A percentile compares a stretch with the other conserved stretches of the same genome.
phyloP scores from a whole-genome alignment of 2,329 filamentous ascomycete species.

The Capronia coronata region DNA sequence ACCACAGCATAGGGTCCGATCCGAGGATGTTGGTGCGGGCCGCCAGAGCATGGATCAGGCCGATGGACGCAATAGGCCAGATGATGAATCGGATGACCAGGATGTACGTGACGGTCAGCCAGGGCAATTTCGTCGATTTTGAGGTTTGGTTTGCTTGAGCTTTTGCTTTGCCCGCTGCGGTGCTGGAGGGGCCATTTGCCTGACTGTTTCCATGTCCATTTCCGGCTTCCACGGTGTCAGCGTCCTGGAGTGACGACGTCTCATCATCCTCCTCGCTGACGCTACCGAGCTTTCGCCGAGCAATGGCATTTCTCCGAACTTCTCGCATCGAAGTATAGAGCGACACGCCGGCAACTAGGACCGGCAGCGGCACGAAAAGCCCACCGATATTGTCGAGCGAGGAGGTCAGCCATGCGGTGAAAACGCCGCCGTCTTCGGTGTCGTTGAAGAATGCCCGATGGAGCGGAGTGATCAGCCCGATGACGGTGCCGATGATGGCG shows the following conservation, averaged over 20 bases:
- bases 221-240: constrained; percentile 36
- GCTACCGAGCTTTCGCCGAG: neutral
- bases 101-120: constrained; percentile 46
- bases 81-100: constrained; percentile 53
- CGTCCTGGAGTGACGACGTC: constrained; percentile 28
- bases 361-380: constrained; percentile 59
- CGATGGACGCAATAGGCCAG: constrained; percentile 54
- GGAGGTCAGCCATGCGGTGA: constrained; percentile 60
- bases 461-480: constrained; percentile 55
- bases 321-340: constrained; percentile 49
- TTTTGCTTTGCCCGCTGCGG: neutral
- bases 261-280: neutral
- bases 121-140: constrained; percentile 32
- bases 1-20: constrained; percentile 60
- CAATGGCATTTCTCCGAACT: constrained; percentile 27
- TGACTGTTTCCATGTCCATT: neutral
- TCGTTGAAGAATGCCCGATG: constrained; percentile 57
- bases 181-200: neutral
- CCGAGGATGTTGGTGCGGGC: constrained; percentile 47
- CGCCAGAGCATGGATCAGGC: constrained; percentile 50
- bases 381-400: constrained; percentile 56
- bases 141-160: neutral
- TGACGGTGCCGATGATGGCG: constrained; percentile 51
- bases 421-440: constrained; percentile 54
- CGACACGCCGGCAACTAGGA: constrained; percentile 62